Conservation (phyloP, 805 yeast species). For the Metschnikowia aberdeeniae region DNA sequence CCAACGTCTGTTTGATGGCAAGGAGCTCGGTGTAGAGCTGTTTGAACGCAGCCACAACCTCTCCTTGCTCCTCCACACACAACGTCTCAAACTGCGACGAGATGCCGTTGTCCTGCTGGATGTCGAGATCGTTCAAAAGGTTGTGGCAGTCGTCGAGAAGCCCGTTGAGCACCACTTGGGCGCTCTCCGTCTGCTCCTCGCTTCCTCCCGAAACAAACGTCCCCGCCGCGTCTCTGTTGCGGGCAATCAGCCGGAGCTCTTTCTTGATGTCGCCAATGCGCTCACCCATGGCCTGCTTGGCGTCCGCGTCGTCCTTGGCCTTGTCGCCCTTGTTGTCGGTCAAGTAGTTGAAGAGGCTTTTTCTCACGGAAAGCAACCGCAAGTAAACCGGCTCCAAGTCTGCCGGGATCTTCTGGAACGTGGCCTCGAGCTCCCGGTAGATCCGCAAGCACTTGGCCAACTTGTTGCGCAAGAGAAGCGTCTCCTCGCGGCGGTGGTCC, state of each 20-base stretch:
- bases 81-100: slow-evolving; percentile 21
- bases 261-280: slow-evolving; percentile 20
- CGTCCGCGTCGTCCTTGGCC: too few species aligned
- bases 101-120: slow-evolving; percentile 34
- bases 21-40: slow-evolving; percentile 60
- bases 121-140: slow-evolving; percentile 61
- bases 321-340: slow-evolving; percentile 17
- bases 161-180: slow-evolving; percentile 59
- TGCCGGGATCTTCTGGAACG: slow-evolving; percentile 41
- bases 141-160: slow-evolving; percentile 80
- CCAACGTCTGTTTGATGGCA: slow-evolving; percentile 67
- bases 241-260: too few species aligned
- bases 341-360: slow-evolving; percentile 42
- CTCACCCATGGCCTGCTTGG: slow-evolving; percentile 2
- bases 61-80: slow-evolving; percentile 35
- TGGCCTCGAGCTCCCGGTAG: slow-evolving; percentile 51
- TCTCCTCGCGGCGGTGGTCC: slow-evolving; percentile 51
- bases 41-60: slow-evolving; percentile 28
- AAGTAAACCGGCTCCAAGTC: slow-evolving; percentile 47
- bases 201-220: slow-evolving; percentile 36
- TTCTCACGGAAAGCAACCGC: slow-evolving; percentile 58
- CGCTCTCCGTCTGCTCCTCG: slow-evolving; percentile 20
- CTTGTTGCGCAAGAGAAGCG: slow-evolving; percentile 59
- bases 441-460: slow-evolving; percentile 58
- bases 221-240: slow-evolving; percentile 49